Percentiles rank a stretch among this genome's conserved stretches.
These are phyloP conservation scores for Fusarium denticulatum DNA, from an alignment of 2,329 filamentous ascomycete species.

Conservation along the genomic window DNA sequence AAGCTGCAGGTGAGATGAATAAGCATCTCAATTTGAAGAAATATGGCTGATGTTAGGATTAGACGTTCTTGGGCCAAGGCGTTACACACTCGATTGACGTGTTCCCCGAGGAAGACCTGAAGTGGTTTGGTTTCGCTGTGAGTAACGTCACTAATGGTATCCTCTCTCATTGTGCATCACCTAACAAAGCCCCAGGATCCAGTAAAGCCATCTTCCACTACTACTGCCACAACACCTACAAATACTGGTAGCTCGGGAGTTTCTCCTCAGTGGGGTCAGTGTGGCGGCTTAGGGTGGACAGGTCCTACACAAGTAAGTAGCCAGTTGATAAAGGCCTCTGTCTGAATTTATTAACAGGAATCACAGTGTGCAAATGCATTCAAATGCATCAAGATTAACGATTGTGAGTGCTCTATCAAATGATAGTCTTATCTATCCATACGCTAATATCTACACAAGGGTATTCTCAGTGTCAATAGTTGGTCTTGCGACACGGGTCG, in stretches of 20 bases:
- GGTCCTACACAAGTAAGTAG: constrained; percentile 19
- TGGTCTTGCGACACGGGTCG: too few relatives aligned
- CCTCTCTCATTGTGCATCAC: neutral
- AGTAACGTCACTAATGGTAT: neutral
- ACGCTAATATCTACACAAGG: neutral
- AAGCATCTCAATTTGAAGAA: fast-evolving
- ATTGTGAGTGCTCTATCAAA: constrained; percentile 1
- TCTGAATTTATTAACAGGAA: neutral
- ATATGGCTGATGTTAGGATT: neutral
- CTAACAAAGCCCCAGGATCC: neutral
- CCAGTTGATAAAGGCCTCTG: fast-evolving
- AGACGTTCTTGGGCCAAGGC: constrained; percentile 33
- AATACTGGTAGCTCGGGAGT: constrained; percentile 6
- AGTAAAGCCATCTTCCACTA: constrained; percentile 3
- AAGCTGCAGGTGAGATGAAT: constrained; percentile 17
- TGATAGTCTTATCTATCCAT: fast-evolving
- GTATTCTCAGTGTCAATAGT: constrained; percentile 14
- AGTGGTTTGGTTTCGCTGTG: constrained; percentile 33
- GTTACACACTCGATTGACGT: constrained; percentile 31
- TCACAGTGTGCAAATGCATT: constrained; percentile 19
- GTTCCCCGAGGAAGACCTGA: constrained; percentile 31
- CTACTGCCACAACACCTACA: neutral
- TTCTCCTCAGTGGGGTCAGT: constrained; percentile 34
- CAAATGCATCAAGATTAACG: constrained; percentile 26
- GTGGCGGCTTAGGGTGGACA: constrained; percentile 24